Base-by-base conservation (phyloP, 2,329 filamentous ascomycete species). In the Aspergillus pseudonomiae region DNA sequence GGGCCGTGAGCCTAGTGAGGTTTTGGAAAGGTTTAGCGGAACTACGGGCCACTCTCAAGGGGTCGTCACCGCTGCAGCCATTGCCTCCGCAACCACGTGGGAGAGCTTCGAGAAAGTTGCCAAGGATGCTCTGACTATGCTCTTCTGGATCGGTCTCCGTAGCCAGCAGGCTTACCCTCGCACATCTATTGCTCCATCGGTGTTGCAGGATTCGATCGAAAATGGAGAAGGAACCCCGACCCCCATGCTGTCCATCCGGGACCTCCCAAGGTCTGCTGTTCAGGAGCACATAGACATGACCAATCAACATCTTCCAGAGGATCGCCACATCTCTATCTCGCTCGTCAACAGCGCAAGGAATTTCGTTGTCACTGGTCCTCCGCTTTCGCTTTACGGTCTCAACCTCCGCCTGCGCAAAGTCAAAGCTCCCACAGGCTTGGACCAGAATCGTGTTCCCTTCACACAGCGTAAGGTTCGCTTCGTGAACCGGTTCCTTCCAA, bases 121-220 rank as follows among this genome's bases (percentile, higher is more conserved):
- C 61, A 89, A 86, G 72, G 89, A 92, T 70, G 91, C 94, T 3
- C 83, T 99, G 67, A 95, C 92, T 34, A 92, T 97, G 74, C 90
- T 99, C 34, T 99, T 99, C 85, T 99, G 95, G 95, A 97, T 99
- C 70, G 95, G 96, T 76, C 89, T 94, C 65, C 91, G 95, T 74
- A 97, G 94, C 79, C 95, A 99, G 79, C 95, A 99, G 80, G 94
- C 94, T 2, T 99, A 97, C 80, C 96, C 95, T 45, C 89, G 92
- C 71, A 99, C 95, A 4, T 98, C 95, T 39, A 86, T 99, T 73
- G 93, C 94, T 4, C 96, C 95, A 0, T 91, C 88, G 52, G 92
- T 94, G 74, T 86, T 99, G 60, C 92, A 94, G 76, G 95, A 99
- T 80, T 97, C 95, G 1, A 86, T 93, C 69, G 94, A 97, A 76